These are phyloP conservation scores for Termitomyces sp. DNA, from an alignment of 768 basidiomycete genomes.

Conservation along the genomic window DNA sequence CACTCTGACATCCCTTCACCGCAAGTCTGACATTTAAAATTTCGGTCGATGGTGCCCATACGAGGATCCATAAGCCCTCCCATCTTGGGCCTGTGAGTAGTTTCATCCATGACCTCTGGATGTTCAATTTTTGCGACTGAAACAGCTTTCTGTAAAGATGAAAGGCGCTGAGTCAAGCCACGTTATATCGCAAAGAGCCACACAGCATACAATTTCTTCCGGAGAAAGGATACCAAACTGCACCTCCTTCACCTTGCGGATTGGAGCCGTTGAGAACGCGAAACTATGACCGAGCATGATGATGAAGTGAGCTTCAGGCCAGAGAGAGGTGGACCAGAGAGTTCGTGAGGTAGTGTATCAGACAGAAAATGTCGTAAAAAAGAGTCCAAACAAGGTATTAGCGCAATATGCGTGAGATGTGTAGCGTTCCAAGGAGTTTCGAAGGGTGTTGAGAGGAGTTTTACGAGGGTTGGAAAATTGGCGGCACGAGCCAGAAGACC, in stretches of 20 bases:
- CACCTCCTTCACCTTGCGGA: slow-evolving; percentile 95
- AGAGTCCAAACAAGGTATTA: slow-evolving; percentile 26
- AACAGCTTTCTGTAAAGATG: slow-evolving; percentile 81
- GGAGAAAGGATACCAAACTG: slow-evolving; percentile 99
- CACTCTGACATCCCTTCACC: slow-evolving; percentile 99
- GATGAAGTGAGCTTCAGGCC: slow-evolving; percentile 18
- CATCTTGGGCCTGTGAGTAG: slow-evolving; percentile 83
- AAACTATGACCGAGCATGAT: slow-evolving; percentile 87
- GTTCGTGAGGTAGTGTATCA: slow-evolving; percentile 11
- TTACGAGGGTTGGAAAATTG: slow-evolving; percentile 26
- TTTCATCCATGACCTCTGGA: slow-evolving; percentile 98
- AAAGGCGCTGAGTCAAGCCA: slow-evolving; percentile 15
- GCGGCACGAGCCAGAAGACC: slow-evolving; percentile 23
- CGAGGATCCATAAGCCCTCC: slow-evolving; percentile 97
- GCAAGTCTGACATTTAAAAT: slow-evolving; percentile 99
- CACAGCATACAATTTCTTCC: slow-evolving; percentile 87
- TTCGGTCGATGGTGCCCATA: slow-evolving; percentile 96
- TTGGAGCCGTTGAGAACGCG: slow-evolving; percentile 89
- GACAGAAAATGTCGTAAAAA: slow-evolving; percentile 26
- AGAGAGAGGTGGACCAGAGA: slow-evolving; percentile 11
- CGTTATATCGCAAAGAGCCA: slow-evolving; percentile 11
- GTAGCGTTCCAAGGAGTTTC: slow-evolving; percentile 24
- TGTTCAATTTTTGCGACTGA: slow-evolving; percentile 98
- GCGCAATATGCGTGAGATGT: slow-evolving; percentile 18
- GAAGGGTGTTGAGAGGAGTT: slow-evolving; percentile 27